A percentile compares a stretch with the other conserved stretches of the same genome.
These are phyloP conservation scores for Deakozyma indianensis DNA, from an alignment of 805 yeast species.

Conservation along the genomic window DNA sequence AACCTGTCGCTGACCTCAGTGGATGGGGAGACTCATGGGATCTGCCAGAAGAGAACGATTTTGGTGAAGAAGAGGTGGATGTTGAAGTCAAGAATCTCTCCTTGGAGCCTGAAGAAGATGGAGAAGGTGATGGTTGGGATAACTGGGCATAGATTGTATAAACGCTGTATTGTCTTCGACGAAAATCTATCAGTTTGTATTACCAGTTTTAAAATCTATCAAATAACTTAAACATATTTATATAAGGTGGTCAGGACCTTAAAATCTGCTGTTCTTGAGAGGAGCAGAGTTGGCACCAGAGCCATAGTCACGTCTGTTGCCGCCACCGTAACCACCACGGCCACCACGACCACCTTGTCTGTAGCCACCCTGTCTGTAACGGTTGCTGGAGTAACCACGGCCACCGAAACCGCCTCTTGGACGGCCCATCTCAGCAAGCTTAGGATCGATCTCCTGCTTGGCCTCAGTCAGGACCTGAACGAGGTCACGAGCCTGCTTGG, in stretches of 20 bases:
- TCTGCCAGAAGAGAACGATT: constrained; percentile 4
- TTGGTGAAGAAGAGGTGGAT: constrained; percentile 1
- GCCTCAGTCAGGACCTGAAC: constrained; percentile 90
- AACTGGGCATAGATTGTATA: background rate
- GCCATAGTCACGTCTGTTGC: constrained; percentile 19
- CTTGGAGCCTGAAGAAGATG: constrained; percentile 14
- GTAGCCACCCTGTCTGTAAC: constrained; percentile 30
- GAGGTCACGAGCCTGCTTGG: constrained; percentile 80
- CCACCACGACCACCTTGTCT: constrained; percentile 28
- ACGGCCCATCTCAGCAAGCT: constrained; percentile 60
- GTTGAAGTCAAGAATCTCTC: constrained; percentile 1
- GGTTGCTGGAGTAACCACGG: constrained; percentile 25
- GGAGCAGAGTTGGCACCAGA: constrained; percentile 29
- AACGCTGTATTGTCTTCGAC: too few species aligned
- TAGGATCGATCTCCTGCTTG: constrained; percentile 76
- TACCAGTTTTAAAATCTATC: background rate
- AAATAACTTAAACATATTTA: background rate
- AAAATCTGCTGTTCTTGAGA: constrained; percentile 23
- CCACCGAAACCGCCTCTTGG: constrained; percentile 55
- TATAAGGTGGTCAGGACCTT: too few species aligned
- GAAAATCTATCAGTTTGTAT: too few species aligned
- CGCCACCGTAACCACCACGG: constrained; percentile 26
- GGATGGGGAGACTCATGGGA: constrained; percentile 5
- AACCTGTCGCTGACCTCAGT: background rate
- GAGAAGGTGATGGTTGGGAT: constrained; percentile 22